Conservation (phyloP, 345 rosid genomes). For the Populus nigra region DNA sequence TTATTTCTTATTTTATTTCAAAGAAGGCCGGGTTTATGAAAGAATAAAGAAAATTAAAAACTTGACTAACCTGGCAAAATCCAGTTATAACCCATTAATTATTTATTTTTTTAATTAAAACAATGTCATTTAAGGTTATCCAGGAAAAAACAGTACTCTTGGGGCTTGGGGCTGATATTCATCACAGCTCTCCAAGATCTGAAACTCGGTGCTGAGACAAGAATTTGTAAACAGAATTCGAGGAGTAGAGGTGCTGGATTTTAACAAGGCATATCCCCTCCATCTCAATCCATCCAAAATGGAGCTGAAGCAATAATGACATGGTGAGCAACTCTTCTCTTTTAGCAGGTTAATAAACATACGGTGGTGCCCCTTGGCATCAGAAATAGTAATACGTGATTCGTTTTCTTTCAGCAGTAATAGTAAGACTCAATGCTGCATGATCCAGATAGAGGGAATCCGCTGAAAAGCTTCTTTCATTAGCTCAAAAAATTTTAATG, state of each 20-base stretch:
- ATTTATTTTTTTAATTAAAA: too few species aligned
- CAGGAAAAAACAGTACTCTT: too few species aligned
- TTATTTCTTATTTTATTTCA: too few species aligned
- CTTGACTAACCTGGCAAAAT: fast-evolving
- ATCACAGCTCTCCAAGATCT: not conserved
- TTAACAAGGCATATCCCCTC: not conserved
- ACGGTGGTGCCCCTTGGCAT: not conserved
- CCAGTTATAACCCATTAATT: too few species aligned
- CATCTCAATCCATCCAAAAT: not conserved
- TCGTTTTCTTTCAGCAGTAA: too few species aligned
- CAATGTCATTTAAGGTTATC: fast-evolving
- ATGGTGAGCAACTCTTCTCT: not conserved
- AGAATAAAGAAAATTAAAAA: too few species aligned
- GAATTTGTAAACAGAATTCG: not conserved
- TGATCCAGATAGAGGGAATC: not conserved
- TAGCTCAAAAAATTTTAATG: conserved; percentile 6
- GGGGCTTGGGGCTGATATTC: not conserved
- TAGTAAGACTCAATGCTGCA: not conserved
- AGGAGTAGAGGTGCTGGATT: not conserved
- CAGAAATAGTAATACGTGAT: too few species aligned
- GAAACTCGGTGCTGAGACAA: not conserved
- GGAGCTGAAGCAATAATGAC: not conserved
- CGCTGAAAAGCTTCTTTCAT: conserved; percentile 15
- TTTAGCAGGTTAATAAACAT: not conserved
- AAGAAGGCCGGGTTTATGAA: too few species aligned